Evolutionary conservation across 1,284 basidiomycete genomes (phyloP).

Genomic region (Melampsora larici-populina): DNA sequence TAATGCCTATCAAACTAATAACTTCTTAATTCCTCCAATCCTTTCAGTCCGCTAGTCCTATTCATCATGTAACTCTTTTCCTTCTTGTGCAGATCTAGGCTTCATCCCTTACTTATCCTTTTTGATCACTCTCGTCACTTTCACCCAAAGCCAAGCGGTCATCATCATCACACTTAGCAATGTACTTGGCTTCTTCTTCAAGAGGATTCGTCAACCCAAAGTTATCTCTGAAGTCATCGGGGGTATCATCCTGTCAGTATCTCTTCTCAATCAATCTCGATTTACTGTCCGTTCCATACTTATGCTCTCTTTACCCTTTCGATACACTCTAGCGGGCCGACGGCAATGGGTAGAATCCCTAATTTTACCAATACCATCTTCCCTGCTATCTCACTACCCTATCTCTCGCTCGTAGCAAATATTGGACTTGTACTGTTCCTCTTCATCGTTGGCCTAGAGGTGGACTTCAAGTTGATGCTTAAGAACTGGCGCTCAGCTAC

Average conservation of each 20-base stretch:
- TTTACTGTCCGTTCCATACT: background rate
- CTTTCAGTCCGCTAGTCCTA: conserved; percentile 25
- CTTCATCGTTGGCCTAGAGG: conserved; percentile 83
- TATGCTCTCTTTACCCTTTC: background rate
- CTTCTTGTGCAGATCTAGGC: background rate
- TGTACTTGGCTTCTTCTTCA: conserved; percentile 63
- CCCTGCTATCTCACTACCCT: conserved; percentile 67
- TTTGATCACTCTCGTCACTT: background rate
- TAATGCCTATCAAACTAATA: background rate
- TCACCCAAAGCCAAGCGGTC: conserved; percentile 53
- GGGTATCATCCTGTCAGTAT: conserved; percentile 64
- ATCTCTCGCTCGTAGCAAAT: conserved; percentile 75
- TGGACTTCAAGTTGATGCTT: conserved; percentile 74
- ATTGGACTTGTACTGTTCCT: conserved; percentile 66
- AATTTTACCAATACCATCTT: conserved; percentile 80
- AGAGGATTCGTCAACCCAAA: conserved; percentile 71
- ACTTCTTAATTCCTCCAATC: background rate
- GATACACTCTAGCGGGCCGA: conserved; percentile 22
- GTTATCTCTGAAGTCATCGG: conserved; percentile 85
- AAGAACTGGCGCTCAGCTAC: conserved; percentile 59
- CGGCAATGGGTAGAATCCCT: conserved; percentile 61
- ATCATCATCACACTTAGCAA: conserved; percentile 74
- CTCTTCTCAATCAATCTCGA: conserved; percentile 13
- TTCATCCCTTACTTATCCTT: background rate
- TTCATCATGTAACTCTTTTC: conserved; percentile 39